phyloP scores from a whole-genome alignment of 2,329 filamentous ascomycete genomes.

The Apiospora kogelbergensis region DNA sequence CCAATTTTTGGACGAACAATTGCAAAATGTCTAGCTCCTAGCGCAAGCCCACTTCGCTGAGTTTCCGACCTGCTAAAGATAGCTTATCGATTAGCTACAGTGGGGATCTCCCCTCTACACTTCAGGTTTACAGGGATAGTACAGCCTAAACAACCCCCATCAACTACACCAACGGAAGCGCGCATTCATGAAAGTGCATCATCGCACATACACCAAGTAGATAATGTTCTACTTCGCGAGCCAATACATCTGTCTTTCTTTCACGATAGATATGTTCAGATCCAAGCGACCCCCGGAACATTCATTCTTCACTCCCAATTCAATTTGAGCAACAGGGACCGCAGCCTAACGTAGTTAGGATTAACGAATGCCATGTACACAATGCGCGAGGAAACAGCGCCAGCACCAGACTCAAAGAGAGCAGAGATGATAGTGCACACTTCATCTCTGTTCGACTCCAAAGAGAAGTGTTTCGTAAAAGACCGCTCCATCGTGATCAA shows the following conservation, averaged over 20 bases:
- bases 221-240: too few species aligned
- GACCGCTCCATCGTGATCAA: conserved; percentile 45
- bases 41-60: background rate
- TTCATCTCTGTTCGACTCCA: conserved; percentile 46
- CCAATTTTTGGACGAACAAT: background rate
- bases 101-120: background rate
- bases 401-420: background rate
- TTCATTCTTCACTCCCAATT: background rate
- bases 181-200: background rate
- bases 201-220: too few species aligned
- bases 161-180: background rate
- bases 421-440: conserved; percentile 39
- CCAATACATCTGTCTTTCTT: too few species aligned
- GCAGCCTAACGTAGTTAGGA: background rate
- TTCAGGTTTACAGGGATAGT: background rate
- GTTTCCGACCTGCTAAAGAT: background rate
- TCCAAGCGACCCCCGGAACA: background rate
- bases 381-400: background rate
- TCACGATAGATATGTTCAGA: background rate
- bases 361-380: background rate
- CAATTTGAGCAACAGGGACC: background rate
- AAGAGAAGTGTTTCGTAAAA: conserved; percentile 38
- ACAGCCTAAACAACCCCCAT: background rate
- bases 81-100: conserved; percentile 1
- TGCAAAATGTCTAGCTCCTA: conserved; percentile 2